These are phyloP conservation scores for Straminergon stramineum DNA, from an alignment of 225 moss, liverwort and hornwort species.

Conservation along the genomic window DNA sequence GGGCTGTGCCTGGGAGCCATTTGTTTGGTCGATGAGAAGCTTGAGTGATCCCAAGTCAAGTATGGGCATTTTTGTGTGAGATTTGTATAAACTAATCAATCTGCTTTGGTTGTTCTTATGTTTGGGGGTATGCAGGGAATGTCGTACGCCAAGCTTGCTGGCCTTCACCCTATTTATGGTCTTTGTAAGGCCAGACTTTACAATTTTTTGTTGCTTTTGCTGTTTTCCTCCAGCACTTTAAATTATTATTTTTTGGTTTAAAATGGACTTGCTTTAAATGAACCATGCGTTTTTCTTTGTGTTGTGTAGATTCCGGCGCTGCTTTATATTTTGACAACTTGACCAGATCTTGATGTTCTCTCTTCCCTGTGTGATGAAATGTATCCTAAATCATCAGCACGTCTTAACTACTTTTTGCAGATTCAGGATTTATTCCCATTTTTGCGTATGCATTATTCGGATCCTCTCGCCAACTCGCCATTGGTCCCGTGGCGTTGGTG, in stretches of 20 bases:
- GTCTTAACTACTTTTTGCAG: conserved; percentile 19
- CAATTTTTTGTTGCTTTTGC: not conserved
- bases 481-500: conserved; percentile 94
- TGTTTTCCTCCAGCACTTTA: not conserved
- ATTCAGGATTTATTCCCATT: conserved; percentile 75
- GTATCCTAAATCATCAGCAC: not conserved
- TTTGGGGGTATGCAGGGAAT: conserved; percentile 43
- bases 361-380: not conserved
- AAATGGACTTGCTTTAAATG: not conserved
- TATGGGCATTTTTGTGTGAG: not conserved
- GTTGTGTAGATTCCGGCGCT: not conserved
- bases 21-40: not conserved
- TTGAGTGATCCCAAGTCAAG: not conserved
- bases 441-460: conserved; percentile 69
- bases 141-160: conserved; percentile 92
- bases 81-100: not conserved
- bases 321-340: not conserved
- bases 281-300: not conserved
- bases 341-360: not conserved
- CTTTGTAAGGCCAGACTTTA: conserved; percentile 51
- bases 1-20: not conserved
- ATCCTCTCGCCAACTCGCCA: conserved; percentile 83
- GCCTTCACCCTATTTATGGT: conserved; percentile 95
- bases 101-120: not conserved
- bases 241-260: not conserved